Conservation (phyloP, 176 grass and related monocot species). For the Aegilops tauschii region DNA sequence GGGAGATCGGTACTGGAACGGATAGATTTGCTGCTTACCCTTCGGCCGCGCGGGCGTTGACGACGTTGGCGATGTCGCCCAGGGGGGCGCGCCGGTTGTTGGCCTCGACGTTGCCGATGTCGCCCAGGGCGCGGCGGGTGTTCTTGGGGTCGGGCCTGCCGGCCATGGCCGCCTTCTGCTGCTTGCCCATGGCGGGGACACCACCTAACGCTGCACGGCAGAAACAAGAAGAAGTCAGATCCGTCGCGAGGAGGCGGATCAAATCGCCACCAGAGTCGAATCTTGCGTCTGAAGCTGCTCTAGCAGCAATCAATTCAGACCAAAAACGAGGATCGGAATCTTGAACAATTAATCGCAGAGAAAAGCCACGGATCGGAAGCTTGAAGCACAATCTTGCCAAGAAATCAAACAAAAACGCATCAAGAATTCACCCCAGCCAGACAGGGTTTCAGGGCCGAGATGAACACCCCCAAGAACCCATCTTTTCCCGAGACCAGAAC, state of each 20-base stretch:
- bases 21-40: slow-evolving; percentile 22
- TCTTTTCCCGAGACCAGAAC: neutral
- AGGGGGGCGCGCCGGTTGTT: slow-evolving; percentile 49
- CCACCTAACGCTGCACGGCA: slow-evolving; percentile 28
- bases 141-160: slow-evolving; percentile 46
- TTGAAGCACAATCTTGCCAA: neutral
- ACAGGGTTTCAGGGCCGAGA: neutral
- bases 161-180: slow-evolving; percentile 44
- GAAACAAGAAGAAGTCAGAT: neutral
- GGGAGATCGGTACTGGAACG: neutral
- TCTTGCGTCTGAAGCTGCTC: no score
- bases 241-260: neutral
- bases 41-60: slow-evolving; percentile 32
- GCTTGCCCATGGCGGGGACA: slow-evolving; percentile 43
- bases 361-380: neutral
- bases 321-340: neutral
- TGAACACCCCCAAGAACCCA: neutral
- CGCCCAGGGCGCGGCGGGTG: slow-evolving; percentile 41
- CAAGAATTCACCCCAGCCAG: neutral
- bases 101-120: neutral
- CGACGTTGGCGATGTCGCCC: slow-evolving; percentile 71
- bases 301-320: neutral
- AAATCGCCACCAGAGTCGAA: neutral
- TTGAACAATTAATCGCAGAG: neutral
- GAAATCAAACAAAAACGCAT: neutral